These are phyloP conservation scores for Chimonanthus praecox DNA, from an alignment of 164 flowering plant genomes.

Conservation along the genomic window DNA sequence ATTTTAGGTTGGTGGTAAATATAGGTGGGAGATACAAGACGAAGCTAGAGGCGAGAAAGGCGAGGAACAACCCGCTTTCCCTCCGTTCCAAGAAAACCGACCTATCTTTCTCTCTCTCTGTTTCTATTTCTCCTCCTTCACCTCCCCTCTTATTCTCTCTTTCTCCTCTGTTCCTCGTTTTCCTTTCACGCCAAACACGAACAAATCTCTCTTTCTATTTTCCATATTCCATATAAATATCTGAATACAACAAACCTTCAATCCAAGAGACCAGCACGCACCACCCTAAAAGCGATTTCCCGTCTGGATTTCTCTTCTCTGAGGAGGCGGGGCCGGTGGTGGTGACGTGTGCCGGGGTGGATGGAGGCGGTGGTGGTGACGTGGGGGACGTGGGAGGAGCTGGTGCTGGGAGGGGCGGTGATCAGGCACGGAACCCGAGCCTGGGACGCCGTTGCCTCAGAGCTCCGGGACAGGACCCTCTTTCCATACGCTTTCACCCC, in stretches of 20 bases:
- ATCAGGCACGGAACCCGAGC: slow-evolving; percentile 62
- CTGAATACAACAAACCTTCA: neutral
- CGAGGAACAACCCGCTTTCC: neutral
- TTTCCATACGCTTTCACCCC: slow-evolving; percentile 51
- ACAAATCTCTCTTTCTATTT: neutral
- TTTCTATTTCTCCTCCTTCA: neutral
- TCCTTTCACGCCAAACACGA: neutral
- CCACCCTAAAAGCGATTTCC: neutral
- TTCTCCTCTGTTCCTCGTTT: neutral
- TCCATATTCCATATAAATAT: neutral
- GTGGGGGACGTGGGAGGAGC: slow-evolving; percentile 97
- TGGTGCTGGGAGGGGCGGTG: slow-evolving; percentile 75
- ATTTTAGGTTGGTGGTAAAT: neutral
- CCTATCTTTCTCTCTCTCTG: neutral
- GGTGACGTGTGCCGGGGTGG: slow-evolving; percentile 19
- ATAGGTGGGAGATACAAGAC: neutral
- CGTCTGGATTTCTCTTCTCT: too few species aligned
- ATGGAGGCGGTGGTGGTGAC: slow-evolving; percentile 20
- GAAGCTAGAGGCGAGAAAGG: neutral
- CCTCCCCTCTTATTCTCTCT: neutral
- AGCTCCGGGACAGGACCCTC: slow-evolving; percentile 58
- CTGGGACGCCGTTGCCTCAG: slow-evolving; percentile 74
- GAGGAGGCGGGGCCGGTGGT: neutral
- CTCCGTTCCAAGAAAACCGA: neutral
- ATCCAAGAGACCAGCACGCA: neutral